Evolutionary conservation across 164 flowering plant species (phyloP), one percentile per base, ranked within the genome.

Genomic region (Stephania cephalantha): DNA sequence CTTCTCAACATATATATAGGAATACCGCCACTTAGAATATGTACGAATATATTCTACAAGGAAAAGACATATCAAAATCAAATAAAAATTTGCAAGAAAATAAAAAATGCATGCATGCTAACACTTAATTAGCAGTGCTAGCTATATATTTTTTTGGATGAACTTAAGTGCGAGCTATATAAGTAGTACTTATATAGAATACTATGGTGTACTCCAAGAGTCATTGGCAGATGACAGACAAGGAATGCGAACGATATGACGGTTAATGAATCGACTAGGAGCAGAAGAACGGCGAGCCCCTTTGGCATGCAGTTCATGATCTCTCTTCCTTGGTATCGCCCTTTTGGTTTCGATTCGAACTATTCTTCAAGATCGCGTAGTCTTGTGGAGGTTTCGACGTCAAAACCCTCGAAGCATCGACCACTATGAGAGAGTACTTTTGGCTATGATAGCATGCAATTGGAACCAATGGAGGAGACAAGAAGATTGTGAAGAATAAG

Each of bases 221-320:
- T 52, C 73, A 18, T 13, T 18, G 13, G 22, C 10, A 30, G 25
- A 13, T 30, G 74, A 29, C n/a, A 17, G 44, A 55, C 74, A 72
- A 10, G 67, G 67, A 29, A 55, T 5, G 22, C 83, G 81, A 44
- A 81, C 76, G 1, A 85, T 75, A 2, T 86, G 68, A 69, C 75
- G 65, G 35, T 86, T 88, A 46, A 69, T 79, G 52, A 83, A 88
- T n/a, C 82, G 82, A 70, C 91, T 88, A 1, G 91, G 91, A 8
- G 83, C 91, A 6, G 91, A 88, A 0, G 80, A 75, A 35, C 25
- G 84, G 4, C 85, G 83, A 48, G 83, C 69, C 91, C 91, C 76
- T 88, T 88, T 1, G 91, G 91, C 83, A 85, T 17, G 74, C 91
- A 87, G 70, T 13, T 55, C 71, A 80, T 73, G 42, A 87, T 70